Evolutionary conservation across 495 filamentous ascomycete species (phyloP), one percentile per base, ranked within the genome.

Genomic region (Penicillium cosmopolitanum): DNA sequence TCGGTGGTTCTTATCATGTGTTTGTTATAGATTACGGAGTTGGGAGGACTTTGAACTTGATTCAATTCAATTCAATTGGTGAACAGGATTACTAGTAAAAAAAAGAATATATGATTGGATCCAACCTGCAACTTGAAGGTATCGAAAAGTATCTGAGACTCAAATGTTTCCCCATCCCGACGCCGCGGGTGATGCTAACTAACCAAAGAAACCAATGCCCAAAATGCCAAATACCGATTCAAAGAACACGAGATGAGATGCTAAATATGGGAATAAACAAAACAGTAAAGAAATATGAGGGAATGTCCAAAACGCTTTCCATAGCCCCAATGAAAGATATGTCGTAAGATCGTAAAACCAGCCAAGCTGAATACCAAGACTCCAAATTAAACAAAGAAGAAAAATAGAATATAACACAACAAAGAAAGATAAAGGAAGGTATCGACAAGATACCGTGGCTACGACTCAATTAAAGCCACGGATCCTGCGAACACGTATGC

Each of bases 401-500:
- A 57, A 43, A 31, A 54, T 38, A 21, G 43, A 42, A 44, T 23
- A 44, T 36, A 50, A 25, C 33, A 43, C 42, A 38, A 3, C 36
- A 51, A 51, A 60, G 42, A 47, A 51, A 42, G 44, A 4, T 51
- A 19, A 50, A 48, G 21, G 16, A 52, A 51, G 48, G n/a, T 38
- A 12, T 23, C 11, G 10, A 19, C 16, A 13, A 4, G 42, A 44
- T 19, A 0, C 8, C 3, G 16, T 3, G 4, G 8, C 15, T 19
- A 13, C 16, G 16, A 44, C 16, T 19, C 42, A 48, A 53, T 71
- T 53, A 79, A 40, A 77, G 50, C 77, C 77, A 79, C 7, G 70
- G 72, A 65, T 77, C 73, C 40, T 60, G 61, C 19, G 44, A 58
- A 64, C 70, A 71, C 19, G 65, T 67, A 62, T 77, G 71, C 1